Evolutionary conservation across 805 yeast genomes (phyloP).

Genomic region (Nakazawaea peltata): DNA sequence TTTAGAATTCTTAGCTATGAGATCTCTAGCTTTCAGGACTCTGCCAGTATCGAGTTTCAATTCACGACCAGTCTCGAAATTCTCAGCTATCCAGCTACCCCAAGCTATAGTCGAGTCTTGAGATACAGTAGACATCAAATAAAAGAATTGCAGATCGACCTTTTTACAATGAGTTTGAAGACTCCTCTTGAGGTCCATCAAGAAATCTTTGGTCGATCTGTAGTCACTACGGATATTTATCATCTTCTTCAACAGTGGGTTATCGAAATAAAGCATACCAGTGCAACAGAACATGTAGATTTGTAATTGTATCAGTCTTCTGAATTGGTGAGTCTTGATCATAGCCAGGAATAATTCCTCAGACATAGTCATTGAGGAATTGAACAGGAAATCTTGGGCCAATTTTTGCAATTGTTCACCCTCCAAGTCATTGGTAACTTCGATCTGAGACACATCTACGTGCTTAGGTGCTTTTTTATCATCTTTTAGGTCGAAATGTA

Average conservation of each 20-base stretch:
- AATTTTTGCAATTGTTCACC: neutral
- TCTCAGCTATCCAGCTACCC: slow-evolving; percentile 5
- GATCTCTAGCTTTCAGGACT: slow-evolving; percentile 1
- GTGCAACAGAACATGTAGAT: slow-evolving; percentile 3
- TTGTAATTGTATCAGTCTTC: slow-evolving; percentile 1
- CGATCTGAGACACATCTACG: too few relatives aligned
- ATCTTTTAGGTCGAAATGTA: neutral
- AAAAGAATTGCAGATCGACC: slow-evolving; percentile 4
- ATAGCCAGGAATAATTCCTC: slow-evolving; percentile 1
- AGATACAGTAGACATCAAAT: slow-evolving; percentile 1
- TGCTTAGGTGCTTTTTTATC: too few relatives aligned
- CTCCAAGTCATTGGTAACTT: too few relatives aligned
- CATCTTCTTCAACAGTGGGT: neutral
- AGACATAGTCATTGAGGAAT: neutral
- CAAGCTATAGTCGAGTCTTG: slow-evolving; percentile 4
- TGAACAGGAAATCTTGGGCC: neutral
- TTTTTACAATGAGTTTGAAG: slow-evolving; percentile 6
- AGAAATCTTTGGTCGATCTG: slow-evolving; percentile 5
- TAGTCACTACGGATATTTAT: neutral
- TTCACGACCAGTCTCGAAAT: neutral
- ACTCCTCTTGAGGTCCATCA: neutral
- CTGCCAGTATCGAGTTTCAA: neutral
- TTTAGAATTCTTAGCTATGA: slow-evolving; percentile 4
- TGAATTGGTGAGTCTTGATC: slow-evolving; percentile 1
- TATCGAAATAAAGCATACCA: neutral